Evolutionary conservation across 148 eudicot genomes (phyloP), one percentile per base, ranked within the genome.

Genomic region (Euryodendron excelsum): DNA sequence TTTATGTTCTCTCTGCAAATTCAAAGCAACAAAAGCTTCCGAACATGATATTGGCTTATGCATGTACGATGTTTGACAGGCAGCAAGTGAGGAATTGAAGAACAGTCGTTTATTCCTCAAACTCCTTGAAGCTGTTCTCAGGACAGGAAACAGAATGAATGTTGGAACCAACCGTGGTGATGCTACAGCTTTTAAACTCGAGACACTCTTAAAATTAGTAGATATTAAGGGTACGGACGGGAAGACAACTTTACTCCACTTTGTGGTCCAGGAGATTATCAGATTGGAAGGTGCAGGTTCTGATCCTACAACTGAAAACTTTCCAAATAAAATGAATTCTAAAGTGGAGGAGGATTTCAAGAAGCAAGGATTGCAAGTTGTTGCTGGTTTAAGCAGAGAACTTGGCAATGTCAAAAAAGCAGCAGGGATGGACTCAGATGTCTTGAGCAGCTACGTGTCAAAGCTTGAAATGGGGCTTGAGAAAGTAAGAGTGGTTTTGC

Each of bases 91-190:
- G 5, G 5, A 41, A 41, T 41, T 0, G 45, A 5, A 41, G 8
- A 41, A 41, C 9, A 41, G 45, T 41, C 89, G 92, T 56, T 85
- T 89, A 73, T 92, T 96, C 87, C 91, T 96, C 25, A 96, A 41
- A 41, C 4, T 41, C 45, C 45, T 41, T 41, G 45, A 41, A 41
- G 99, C 99, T 61, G 98, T 96, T 79, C 89, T 96, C 28, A 87
- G 88, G 86, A 88, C 99, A 76, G 99, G 99, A 55, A 96, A 96
- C 82, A 89, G 99, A 73, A 96, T 96, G 99, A 96, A 96, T 73
- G 99, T 87, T 28, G 99, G 99, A 50, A 96, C 99, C 45, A 93
- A 91, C 67, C 97, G 98, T 31, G 99, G 99, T 39, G 98, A 88
- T 81, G 99, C 98, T 70, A 86, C 82, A 75, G 92, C 99, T 66